Evolutionary conservation across 192 early-diverging fungal species (phyloP).

Genomic region (Chytriomyces confervae): DNA sequence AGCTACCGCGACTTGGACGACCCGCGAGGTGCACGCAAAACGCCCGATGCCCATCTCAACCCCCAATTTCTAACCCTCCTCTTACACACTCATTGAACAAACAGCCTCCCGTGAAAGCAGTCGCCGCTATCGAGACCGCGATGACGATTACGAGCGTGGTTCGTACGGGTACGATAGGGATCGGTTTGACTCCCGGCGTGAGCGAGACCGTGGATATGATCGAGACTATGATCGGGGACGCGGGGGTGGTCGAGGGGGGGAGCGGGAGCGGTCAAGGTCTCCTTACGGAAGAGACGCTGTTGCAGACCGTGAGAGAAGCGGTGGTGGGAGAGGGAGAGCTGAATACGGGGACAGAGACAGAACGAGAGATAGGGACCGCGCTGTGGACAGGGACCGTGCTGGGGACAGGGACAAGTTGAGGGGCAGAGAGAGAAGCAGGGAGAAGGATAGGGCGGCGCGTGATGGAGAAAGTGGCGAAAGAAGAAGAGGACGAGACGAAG

Average conservation of each 20-base stretch:
- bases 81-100: too few species aligned
- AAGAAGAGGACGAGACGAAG: not conserved
- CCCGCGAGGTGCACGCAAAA: not conserved
- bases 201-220: not conserved
- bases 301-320: not conserved
- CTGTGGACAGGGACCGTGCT: too few species aligned
- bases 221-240: not conserved
- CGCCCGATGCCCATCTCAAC: too few species aligned
- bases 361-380: too few species aligned
- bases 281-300: not conserved
- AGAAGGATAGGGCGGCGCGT: not conserved
- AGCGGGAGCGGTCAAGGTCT: not conserved
- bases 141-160: not conserved
- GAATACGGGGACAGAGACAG: too few species aligned
- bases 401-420: too few species aligned
- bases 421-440: not conserved
- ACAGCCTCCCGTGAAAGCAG: not conserved
- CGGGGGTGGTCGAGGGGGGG: not conserved
- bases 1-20: slow-evolving; percentile 11
- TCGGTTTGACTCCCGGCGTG: not conserved
- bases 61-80: too few species aligned
- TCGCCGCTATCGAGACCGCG: not conserved
- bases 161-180: not conserved
- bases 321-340: slow-evolving; percentile 1
- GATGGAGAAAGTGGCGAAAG: not conserved